These are phyloP conservation scores for Ophiosphaerella herpotricha DNA, from an alignment of 2,329 filamentous ascomycete species.

Conservation along the genomic window DNA sequence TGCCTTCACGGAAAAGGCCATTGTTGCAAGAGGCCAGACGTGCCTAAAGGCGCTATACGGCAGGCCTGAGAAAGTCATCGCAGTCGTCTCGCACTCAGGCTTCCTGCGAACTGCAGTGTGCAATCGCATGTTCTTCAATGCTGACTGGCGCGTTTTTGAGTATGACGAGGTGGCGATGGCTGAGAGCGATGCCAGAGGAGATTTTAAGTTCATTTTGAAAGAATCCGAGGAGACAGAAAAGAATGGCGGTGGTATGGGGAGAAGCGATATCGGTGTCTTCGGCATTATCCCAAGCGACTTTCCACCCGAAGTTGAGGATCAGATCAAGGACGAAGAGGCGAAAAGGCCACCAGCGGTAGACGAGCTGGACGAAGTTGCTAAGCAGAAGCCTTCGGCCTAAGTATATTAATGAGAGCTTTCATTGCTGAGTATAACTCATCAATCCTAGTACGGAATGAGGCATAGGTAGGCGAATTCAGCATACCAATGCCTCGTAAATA, in stretches of 20 bases:
- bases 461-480: too few species aligned
- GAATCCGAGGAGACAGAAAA: slow-evolving; percentile 57
- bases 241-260: slow-evolving; percentile 57
- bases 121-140: slow-evolving; percentile 59
- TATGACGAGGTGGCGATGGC: slow-evolving; percentile 56
- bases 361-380: slow-evolving; percentile 19
- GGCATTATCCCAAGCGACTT: slow-evolving; percentile 32
- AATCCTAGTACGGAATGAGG: too few species aligned
- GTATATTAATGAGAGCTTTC: too few species aligned
- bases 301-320: slow-evolving; percentile 24
- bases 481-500: too few species aligned
- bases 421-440: too few species aligned
- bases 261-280: slow-evolving; percentile 49
- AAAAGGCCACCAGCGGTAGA: slow-evolving; percentile 12
- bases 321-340: slow-evolving; percentile 10
- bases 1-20: slow-evolving; percentile 57
- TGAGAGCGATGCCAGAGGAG: slow-evolving; percentile 43
- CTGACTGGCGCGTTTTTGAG: slow-evolving; percentile 68
- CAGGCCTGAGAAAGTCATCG: slow-evolving; percentile 64
- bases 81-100: slow-evolving; percentile 68
- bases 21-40: slow-evolving; percentile 60
- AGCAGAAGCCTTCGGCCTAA: slow-evolving; percentile 14
- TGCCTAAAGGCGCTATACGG: slow-evolving; percentile 57
- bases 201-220: slow-evolving; percentile 48
- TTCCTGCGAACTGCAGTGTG: slow-evolving; percentile 65